phyloP scores from a whole-genome alignment of 2,329 filamentous ascomycete species.

The Aspergillus aculeatinus region DNA sequence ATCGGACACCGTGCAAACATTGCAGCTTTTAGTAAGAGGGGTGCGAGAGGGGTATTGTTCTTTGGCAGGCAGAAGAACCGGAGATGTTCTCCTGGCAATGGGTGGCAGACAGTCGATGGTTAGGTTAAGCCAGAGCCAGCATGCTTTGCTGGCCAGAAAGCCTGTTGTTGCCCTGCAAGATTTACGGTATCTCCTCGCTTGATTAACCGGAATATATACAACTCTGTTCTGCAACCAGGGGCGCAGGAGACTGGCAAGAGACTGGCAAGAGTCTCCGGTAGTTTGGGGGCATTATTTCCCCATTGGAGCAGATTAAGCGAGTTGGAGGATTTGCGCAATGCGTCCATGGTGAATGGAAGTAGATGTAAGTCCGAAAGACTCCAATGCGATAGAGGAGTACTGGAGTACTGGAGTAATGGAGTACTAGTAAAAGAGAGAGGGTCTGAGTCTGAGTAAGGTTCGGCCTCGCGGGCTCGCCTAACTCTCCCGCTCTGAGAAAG shows the following conservation, averaged over 20 bases:
- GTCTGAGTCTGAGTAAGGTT: background rate
- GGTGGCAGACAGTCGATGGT: background rate
- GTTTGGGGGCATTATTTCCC: background rate
- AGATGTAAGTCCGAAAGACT: background rate
- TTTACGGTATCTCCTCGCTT: background rate
- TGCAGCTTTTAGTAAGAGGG: background rate
- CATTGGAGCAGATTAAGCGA: background rate
- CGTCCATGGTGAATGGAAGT: background rate
- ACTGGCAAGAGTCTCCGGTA: background rate
- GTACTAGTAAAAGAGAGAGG: too few relatives aligned
- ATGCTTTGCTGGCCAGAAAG: background rate
- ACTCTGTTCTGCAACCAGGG: conserved; percentile 7
- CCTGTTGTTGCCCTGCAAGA: background rate
- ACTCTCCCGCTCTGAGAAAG: conserved; percentile 39
- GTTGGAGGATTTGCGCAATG: background rate
- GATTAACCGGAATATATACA: background rate
- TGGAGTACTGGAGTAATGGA: background rate
- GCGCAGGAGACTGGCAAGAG: background rate
- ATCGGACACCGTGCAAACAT: background rate
- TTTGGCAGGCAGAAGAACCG: background rate
- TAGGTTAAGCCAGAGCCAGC: background rate
- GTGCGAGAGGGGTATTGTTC: background rate
- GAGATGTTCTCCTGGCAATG: background rate
- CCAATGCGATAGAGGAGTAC: background rate
- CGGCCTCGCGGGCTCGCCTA: conserved; percentile 32